Conservation (phyloP, 257 asterid genomes). For the Henckelia pumila region DNA sequence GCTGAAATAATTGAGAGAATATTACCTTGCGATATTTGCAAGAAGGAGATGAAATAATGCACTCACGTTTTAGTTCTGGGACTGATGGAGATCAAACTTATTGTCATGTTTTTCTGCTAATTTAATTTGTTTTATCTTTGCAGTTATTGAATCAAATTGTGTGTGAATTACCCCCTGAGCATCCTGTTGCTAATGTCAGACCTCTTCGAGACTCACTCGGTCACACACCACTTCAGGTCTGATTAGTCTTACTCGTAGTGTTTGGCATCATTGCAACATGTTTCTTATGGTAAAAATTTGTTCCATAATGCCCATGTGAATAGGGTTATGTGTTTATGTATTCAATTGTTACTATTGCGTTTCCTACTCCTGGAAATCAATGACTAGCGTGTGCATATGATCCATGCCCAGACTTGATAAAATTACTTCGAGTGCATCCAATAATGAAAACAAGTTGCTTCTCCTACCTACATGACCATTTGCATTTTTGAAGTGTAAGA, state of each 20-base stretch:
- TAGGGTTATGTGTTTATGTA: not conserved
- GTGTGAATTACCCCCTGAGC: constrained; percentile 99
- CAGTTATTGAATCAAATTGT: constrained; percentile 94
- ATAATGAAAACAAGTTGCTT: not conserved
- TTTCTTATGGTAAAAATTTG: not conserved
- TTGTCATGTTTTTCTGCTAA: not conserved
- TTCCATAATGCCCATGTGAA: not conserved
- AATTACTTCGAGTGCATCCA: not conserved
- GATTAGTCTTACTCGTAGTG: not conserved
- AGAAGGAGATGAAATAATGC: no score
- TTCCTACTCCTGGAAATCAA: not conserved
- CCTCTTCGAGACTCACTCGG: constrained; percentile 96
- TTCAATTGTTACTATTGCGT: constrained; percentile 4
- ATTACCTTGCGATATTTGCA: no score
- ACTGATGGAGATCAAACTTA: not conserved
- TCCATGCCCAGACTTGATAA: not conserved
- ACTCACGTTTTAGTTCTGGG: constrained; percentile 6
- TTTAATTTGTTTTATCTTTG: constrained; percentile 21
- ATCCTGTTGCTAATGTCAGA: constrained; percentile 89
- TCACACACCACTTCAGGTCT: constrained; percentile 96
- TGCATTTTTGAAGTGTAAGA: not conserved
- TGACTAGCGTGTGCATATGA: not conserved
- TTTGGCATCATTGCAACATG: not conserved
- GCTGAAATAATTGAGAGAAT: constrained; percentile 16
- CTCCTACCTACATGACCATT: constrained; percentile 4